These are phyloP conservation scores for Fusarium redolens DNA, from an alignment of 2,329 filamentous ascomycete genomes.

Conservation along the genomic window DNA sequence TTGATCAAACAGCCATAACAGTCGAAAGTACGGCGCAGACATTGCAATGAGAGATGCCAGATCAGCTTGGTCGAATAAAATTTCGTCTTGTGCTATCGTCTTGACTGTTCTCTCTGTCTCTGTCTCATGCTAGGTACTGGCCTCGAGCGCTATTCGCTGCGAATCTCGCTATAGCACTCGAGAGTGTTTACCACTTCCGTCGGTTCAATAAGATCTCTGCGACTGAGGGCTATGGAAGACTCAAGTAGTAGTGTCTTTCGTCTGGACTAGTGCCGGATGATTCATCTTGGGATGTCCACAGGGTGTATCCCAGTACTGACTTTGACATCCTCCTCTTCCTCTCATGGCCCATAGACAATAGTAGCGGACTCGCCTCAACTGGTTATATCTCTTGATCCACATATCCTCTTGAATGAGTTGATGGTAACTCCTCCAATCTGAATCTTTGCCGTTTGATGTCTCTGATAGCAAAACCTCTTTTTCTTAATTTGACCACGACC, in stretches of 20 bases:
- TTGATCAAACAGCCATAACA: slow-evolving; percentile 37
- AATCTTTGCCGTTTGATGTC: slow-evolving; percentile 40
- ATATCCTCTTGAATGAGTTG: slow-evolving; percentile 37
- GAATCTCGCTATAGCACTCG: slow-evolving; percentile 65
- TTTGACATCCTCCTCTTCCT: slow-evolving; percentile 45
- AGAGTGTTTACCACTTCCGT: slow-evolving; percentile 53
- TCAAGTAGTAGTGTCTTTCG: slow-evolving; percentile 47
- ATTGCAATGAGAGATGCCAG: slow-evolving; percentile 56
- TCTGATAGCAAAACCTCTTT: slow-evolving; percentile 40
- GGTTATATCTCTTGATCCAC: slow-evolving; percentile 42
- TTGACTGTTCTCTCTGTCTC: slow-evolving; percentile 60
- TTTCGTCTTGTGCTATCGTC: slow-evolving; percentile 77
- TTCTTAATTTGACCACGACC: slow-evolving; percentile 44
- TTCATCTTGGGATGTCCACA: slow-evolving; percentile 47
- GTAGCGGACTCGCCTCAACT: slow-evolving; percentile 36
- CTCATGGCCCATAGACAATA: slow-evolving; percentile 32
- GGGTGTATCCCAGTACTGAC: slow-evolving; percentile 41
- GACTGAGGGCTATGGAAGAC: slow-evolving; percentile 61
- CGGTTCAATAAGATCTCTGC: slow-evolving; percentile 57
- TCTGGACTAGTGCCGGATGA: slow-evolving; percentile 49
- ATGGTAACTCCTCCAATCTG: slow-evolving; percentile 39
- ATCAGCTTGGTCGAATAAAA: slow-evolving; percentile 59
- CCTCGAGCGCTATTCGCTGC: slow-evolving; percentile 70
- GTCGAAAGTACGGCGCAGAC: slow-evolving; percentile 52
- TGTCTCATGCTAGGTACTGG: slow-evolving; percentile 72